Percentiles rank a stretch among this genome's conserved stretches.
phyloP scores from a whole-genome alignment of 192 early-diverging fungal species.

The Coemansia sp. region DNA sequence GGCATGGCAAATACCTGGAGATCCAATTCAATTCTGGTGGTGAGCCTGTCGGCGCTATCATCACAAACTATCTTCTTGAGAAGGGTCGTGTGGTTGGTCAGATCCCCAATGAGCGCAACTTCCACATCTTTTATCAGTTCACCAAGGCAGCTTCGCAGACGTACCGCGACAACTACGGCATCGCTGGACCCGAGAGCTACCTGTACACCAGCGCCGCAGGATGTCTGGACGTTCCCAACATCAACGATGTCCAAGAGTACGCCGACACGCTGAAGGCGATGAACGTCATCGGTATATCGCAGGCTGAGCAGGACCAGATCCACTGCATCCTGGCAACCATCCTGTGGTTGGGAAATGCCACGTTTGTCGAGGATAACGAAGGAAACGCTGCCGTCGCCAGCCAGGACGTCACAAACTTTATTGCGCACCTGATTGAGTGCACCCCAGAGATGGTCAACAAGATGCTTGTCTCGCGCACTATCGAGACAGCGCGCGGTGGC shows the following conservation, averaged over 20 bases:
- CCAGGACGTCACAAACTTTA: conserved; percentile 64
- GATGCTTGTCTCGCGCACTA: conserved; percentile 65
- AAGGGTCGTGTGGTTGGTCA: conserved; percentile 96
- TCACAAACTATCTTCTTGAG: conserved; percentile 97
- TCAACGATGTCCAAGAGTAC: conserved; percentile 88
- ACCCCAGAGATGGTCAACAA: conserved; percentile 62
- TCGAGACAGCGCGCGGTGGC: conserved; percentile 76
- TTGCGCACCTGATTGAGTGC: conserved; percentile 72
- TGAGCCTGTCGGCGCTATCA: conserved; percentile 93
- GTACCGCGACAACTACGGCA: conserved; percentile 67
- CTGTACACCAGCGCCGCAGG: conserved; percentile 70
- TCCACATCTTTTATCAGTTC: conserved; percentile 96
- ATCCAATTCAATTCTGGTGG: conserved; percentile 93
- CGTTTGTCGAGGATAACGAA: conserved; percentile 81
- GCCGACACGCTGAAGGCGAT: conserved; percentile 89
- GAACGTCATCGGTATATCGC: conserved; percentile 83
- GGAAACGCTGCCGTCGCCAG: conserved; percentile 68
- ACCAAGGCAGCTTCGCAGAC: conserved; percentile 73
- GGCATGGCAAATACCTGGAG: conserved; percentile 99
- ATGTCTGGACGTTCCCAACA: conserved; percentile 87
- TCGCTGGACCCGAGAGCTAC: conserved; percentile 78
- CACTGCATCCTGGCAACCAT: conserved; percentile 91
- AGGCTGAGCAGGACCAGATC: conserved; percentile 80
- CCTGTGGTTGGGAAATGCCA: conserved; percentile 94
- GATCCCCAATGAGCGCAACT: conserved; percentile 92